Base-by-base conservation (phyloP, 345 rosid species). In the Durio zibethinus region DNA sequence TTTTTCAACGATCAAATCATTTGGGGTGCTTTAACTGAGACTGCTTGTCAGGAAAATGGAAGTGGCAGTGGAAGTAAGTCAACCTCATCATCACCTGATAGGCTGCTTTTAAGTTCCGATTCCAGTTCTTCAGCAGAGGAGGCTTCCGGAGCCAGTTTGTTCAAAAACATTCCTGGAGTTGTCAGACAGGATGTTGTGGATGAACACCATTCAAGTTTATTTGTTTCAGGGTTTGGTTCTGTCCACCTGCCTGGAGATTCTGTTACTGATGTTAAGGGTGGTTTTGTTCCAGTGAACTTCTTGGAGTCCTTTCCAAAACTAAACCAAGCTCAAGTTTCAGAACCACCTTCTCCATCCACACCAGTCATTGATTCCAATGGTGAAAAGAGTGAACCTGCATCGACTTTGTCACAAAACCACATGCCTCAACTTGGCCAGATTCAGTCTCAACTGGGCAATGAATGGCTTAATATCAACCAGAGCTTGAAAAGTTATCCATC, bases 401-500 rank as follows among this genome's bases (percentile, higher is more conserved):
- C 78, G 67, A 31, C 38, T 29, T 27, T 56, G 38, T 82, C 80
- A 77, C 79, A 80, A 60, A 78, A 62, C 77, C 73, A 68, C 4
- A 7, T 53, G 47, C 25, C 63, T 59, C 78, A 65, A 53, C 9
- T 21, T 12, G 52, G 67, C 35, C 62, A 50, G 73, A 38, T 62
- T 60, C 66, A 31, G 27, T 38, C 53, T 60, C 81, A 80, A 20
- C 33, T 77, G 0, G 65, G 71, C 52, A 57, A 48, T 12, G 92
- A 89, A 76, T 88, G 90, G 94, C 78, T 88, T 27, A 87, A 81
- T 75, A 82, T 80, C 65, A 90, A 85, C 43, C 84, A 75, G 62
- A 74, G 79, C 27, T 77, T 80, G 77, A 35, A 80, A 18, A 78
- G 43, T 76, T 75, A 80, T 77, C 78, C 84, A 0, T 73, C 85